Conservation (phyloP, 1,139 yeast species). For the Diutina mesorugosa region DNA sequence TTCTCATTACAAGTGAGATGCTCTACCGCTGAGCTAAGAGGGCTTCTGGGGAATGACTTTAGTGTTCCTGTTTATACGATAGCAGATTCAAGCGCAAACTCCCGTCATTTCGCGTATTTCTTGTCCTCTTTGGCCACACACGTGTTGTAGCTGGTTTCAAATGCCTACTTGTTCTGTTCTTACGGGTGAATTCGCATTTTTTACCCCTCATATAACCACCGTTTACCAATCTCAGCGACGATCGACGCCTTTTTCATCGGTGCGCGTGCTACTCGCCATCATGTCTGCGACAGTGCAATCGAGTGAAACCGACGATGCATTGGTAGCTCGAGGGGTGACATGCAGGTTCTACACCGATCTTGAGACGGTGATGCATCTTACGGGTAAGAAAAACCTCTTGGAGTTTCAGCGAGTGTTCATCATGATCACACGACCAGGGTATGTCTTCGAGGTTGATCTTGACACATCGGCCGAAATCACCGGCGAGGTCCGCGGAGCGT, state of each 20-base stretch:
- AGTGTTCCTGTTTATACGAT: background rate
- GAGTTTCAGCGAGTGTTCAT: background rate
- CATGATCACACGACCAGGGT: background rate
- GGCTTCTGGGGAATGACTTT: background rate
- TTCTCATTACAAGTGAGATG: constrained; percentile 3
- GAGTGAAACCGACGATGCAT: background rate
- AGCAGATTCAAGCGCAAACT: background rate
- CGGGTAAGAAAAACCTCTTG: background rate
- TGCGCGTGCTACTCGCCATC: background rate
- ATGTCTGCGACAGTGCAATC: background rate
- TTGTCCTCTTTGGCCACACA: background rate
- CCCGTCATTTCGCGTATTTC: too few relatives aligned
- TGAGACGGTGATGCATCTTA: background rate
- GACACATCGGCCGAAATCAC: background rate
- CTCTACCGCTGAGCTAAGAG: constrained; percentile 3
- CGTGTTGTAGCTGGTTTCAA: background rate
- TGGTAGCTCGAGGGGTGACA: background rate
- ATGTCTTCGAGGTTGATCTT: background rate
- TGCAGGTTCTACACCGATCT: background rate
- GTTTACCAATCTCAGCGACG: background rate
- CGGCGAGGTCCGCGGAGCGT: background rate
- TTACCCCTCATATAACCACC: background rate
- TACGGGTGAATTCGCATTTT: too few relatives aligned
- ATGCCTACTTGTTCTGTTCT: too few relatives aligned
- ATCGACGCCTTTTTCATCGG: background rate